A percentile compares a stretch with the other conserved stretches of the same genome.
phyloP scores from a whole-genome alignment of 768 basidiomycete genomes.

The Auriscalpium microsporum region DNA sequence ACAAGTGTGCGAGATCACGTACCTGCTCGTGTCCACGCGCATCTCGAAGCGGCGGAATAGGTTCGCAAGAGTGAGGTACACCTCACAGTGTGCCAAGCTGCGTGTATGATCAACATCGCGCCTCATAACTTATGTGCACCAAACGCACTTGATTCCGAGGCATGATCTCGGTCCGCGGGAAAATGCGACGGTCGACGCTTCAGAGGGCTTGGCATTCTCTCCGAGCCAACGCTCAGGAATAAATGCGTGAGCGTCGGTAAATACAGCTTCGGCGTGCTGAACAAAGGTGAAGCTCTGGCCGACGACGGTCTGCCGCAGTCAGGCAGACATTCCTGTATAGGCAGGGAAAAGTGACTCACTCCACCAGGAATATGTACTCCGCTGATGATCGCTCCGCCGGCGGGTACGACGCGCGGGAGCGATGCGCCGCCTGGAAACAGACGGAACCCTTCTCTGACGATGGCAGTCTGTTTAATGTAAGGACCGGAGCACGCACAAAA shows the following conservation, averaged over 20 bases:
- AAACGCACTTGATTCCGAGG: neutral
- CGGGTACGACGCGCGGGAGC: neutral
- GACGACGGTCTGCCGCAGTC: neutral
- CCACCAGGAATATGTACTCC: constrained; percentile 1
- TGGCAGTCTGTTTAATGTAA: neutral
- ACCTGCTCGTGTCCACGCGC: neutral
- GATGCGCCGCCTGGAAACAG: neutral
- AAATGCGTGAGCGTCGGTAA: neutral
- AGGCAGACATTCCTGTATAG: neutral
- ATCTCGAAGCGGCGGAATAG: constrained; percentile 4
- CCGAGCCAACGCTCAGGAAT: neutral
- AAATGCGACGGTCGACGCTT: neutral
- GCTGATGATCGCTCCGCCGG: neutral
- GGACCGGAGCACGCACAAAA: neutral
- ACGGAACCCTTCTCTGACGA: constrained; percentile 1
- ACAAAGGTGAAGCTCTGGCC: neutral
- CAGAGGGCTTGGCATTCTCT: neutral
- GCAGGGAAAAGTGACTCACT: neutral
- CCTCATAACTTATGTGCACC: too few species aligned
- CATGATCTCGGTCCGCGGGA: neutral
- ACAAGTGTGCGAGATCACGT: too few species aligned
- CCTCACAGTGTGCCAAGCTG: constrained; percentile 1
- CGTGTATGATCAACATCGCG: too few species aligned
- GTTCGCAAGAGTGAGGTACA: neutral
- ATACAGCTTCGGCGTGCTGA: neutral